phyloP scores from a whole-genome alignment of 768 basidiomycete genomes.

The Suillus luteus region DNA sequence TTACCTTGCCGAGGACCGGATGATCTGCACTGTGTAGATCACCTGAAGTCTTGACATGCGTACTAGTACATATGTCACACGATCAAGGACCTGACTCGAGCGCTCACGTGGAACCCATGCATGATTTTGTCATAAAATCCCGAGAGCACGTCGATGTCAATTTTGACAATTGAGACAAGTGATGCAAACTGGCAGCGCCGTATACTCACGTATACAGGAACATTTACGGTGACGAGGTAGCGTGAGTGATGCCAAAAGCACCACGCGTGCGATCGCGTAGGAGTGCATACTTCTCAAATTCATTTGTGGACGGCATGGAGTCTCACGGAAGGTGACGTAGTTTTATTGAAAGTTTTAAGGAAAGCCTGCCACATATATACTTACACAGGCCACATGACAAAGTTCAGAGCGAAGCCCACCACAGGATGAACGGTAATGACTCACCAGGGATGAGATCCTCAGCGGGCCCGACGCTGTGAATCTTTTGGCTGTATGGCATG shows the following conservation, averaged over 20 bases:
- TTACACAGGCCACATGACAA: neutral
- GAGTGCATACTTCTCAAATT: neutral
- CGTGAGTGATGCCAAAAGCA: too few species aligned
- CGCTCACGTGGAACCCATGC: neutral
- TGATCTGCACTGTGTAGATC: neutral
- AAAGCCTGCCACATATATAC: neutral
- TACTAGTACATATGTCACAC: neutral
- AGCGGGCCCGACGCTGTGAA: neutral
- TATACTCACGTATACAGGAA: neutral
- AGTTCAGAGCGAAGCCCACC: neutral
- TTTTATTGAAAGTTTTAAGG: neutral
- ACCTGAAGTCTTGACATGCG: neutral
- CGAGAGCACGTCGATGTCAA: neutral
- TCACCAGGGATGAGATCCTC: neutral
- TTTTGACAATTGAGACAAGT: neutral
- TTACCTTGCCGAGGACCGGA: neutral
- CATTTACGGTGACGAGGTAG: neutral
- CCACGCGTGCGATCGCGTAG: too few species aligned
- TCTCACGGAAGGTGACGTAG: neutral
- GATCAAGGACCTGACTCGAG: neutral
- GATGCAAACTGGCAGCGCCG: neutral
- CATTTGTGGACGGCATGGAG: neutral
- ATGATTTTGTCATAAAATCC: neutral
- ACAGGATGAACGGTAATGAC: neutral
- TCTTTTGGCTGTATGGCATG: neutral